Percentiles rank a stretch among this genome's conserved stretches.
Conservation (phyloP, 768 basidiomycete genomes). For the Leccinellum albellum region DNA sequence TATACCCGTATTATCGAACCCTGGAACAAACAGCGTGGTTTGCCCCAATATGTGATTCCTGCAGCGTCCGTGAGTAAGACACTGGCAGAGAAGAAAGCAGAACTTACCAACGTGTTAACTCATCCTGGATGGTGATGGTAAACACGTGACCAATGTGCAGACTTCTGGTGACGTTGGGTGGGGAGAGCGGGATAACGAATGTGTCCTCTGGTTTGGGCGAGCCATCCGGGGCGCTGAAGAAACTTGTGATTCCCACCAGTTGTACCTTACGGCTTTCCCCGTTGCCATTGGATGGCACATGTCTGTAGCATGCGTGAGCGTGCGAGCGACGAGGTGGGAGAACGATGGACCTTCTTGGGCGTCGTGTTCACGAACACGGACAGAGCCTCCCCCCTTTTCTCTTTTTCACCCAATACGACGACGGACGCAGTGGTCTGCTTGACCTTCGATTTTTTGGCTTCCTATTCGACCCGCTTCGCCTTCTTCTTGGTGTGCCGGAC, state of each 20-base stretch:
- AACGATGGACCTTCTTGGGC: too few relatives aligned
- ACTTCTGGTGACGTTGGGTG: slow-evolving; percentile 94
- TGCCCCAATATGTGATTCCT: slow-evolving; percentile 97
- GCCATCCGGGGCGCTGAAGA: slow-evolving; percentile 76
- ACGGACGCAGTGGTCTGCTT: too few relatives aligned
- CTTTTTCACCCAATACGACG: too few relatives aligned
- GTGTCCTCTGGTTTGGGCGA: slow-evolving; percentile 44
- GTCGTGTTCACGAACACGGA: too few relatives aligned
- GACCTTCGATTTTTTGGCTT: too few relatives aligned
- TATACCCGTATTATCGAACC: slow-evolving; percentile 98
- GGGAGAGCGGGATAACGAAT: slow-evolving; percentile 87
- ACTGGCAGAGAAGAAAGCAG: slow-evolving; percentile 36
- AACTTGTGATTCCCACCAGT: too few relatives aligned
- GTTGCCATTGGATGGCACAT: slow-evolving; percentile 80
- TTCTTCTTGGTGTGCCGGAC: too few relatives aligned
- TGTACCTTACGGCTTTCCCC: slow-evolving; percentile 91
- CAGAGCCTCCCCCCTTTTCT: too few relatives aligned
- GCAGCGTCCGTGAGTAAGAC: neutral
- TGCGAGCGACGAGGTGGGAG: neutral
- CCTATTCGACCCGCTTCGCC: too few relatives aligned
- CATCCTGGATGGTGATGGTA: slow-evolving; percentile 92
- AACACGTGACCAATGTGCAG: slow-evolving; percentile 94
- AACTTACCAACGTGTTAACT: slow-evolving; percentile 77
- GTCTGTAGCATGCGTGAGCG: slow-evolving; percentile 46
- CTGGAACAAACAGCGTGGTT: slow-evolving; percentile 86